Percentiles rank a stretch among this genome's conserved stretches.
Conservation (phyloP, 2,329 filamentous ascomycete species). For the Cordyceps militaris region DNA sequence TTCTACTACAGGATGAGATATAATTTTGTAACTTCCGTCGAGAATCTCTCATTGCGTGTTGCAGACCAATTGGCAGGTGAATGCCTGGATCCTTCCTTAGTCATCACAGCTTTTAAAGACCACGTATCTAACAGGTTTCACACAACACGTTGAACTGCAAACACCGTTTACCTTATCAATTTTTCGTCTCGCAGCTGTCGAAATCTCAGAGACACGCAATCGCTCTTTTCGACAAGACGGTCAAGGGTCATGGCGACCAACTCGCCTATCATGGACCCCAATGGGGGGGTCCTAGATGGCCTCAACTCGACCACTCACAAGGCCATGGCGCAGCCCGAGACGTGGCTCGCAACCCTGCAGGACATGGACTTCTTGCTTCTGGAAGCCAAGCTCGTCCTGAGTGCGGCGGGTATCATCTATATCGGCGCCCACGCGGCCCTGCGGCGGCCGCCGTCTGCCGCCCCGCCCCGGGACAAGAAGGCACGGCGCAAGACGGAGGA, state of each 20-base stretch:
- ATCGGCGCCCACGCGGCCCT: slow-evolving; percentile 80
- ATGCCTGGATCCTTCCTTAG: slow-evolving; percentile 1
- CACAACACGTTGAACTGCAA: neutral
- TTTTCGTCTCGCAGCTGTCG: neutral
- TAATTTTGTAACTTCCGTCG: no score
- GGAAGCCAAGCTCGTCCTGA: slow-evolving; percentile 45
- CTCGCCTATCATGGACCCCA: slow-evolving; percentile 14
- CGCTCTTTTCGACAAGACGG: neutral
- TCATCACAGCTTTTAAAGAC: neutral
- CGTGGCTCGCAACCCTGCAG: slow-evolving; percentile 25
- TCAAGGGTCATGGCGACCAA: slow-evolving; percentile 19
- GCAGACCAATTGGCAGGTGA: no score
- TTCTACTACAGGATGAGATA: neutral
- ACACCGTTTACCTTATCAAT: neutral
- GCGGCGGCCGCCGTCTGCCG: slow-evolving; percentile 73
- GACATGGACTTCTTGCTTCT: slow-evolving; percentile 37
- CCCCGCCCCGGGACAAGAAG: slow-evolving; percentile 43
- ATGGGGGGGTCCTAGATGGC: slow-evolving; percentile 22
- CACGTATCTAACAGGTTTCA: slow-evolving; percentile 7
- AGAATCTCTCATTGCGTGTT: no score
- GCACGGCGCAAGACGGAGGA: slow-evolving; percentile 38
- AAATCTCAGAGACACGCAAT: neutral
- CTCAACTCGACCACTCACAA: slow-evolving; percentile 25
- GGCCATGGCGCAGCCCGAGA: slow-evolving; percentile 19
- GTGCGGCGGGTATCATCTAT: slow-evolving; percentile 77